These are phyloP conservation scores for Fusarium temperatum DNA, from an alignment of 2,329 filamentous ascomycete genomes.

Conservation along the genomic window DNA sequence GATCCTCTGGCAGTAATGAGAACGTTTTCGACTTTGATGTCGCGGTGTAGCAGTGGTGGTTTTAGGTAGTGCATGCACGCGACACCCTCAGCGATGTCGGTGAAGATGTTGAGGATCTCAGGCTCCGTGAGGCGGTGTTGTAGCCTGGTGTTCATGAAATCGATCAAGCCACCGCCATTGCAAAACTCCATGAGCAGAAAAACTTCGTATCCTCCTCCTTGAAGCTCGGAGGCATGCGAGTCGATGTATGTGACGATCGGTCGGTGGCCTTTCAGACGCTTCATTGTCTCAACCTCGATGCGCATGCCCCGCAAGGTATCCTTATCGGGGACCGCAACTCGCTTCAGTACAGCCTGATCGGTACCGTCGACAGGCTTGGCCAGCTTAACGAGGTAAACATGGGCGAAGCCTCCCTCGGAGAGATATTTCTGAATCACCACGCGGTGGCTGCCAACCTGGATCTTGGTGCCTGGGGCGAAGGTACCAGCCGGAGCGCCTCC, in stretches of 20 bases:
- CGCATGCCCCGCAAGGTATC: constrained; percentile 94
- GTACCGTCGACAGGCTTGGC: constrained; percentile 79
- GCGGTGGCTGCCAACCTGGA: constrained; percentile 91
- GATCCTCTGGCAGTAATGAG: constrained; percentile 77
- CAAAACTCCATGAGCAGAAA: constrained; percentile 99
- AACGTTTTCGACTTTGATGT: constrained; percentile 98
- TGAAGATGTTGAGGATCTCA: constrained; percentile 96
- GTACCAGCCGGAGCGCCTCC: constrained; percentile 76
- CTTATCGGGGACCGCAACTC: constrained; percentile 96
- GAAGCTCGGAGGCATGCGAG: constrained; percentile 94
- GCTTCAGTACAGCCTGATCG: constrained; percentile 87
- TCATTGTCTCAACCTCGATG: constrained; percentile 99
- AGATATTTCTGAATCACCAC: constrained; percentile 97
- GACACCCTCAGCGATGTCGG: constrained; percentile 93
- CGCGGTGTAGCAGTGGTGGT: constrained; percentile 89
- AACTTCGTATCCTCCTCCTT: constrained; percentile 94
- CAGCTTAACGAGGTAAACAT: constrained; percentile 95
- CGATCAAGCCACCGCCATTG: constrained; percentile 92
- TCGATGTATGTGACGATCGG: constrained; percentile 99
- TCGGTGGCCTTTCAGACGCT: constrained; percentile 95
- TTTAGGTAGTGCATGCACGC: constrained; percentile 99
- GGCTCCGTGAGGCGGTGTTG: constrained; percentile 97
- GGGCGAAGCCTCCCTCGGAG: constrained; percentile 96
- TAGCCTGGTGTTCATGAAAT: constrained; percentile 98
- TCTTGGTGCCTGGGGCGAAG: constrained; percentile 93